Conservation (phyloP, 441 rosid species). For the Gossypium lobatum region DNA sequence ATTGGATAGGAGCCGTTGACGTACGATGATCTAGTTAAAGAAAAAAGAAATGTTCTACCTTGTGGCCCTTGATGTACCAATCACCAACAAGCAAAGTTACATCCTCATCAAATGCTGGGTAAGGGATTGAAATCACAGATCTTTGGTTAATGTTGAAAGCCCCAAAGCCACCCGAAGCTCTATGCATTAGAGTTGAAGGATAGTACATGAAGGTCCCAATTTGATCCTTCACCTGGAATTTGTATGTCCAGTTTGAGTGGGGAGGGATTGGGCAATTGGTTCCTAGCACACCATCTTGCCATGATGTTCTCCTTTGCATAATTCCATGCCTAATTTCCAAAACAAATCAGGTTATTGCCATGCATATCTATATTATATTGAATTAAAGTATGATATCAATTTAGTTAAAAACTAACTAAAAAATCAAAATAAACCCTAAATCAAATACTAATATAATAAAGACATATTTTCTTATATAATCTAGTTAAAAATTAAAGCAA, state of each 20-base stretch:
- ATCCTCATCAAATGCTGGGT: constrained; percentile 43
- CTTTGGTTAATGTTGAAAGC: constrained; percentile 44
- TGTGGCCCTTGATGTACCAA: constrained; percentile 51
- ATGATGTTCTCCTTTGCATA: constrained; percentile 57
- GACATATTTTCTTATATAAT: too few relatives aligned
- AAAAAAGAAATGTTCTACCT: constrained; percentile 29
- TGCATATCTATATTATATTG: too few relatives aligned
- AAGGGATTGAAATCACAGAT: constrained; percentile 60
- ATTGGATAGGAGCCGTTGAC: neutral
- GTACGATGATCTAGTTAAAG: neutral
- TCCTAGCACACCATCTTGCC: constrained; percentile 88
- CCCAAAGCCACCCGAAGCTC: constrained; percentile 73
- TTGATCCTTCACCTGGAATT: constrained; percentile 72
- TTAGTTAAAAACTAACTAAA: too few relatives aligned
- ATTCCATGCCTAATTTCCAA: constrained; percentile 54
- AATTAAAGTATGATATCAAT: too few relatives aligned
- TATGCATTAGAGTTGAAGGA: constrained; percentile 60
- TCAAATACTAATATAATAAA: too few relatives aligned
- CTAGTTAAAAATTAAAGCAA: too few relatives aligned
- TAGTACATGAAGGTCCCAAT: constrained; percentile 59
- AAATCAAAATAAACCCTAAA: too few relatives aligned
- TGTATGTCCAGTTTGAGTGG: constrained; percentile 61
- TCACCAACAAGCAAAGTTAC: constrained; percentile 53
- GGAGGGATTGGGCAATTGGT: constrained; percentile 80
- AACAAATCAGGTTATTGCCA: neutral